These are phyloP conservation scores for Saccharomycopsis hybrid DNA, from an alignment of 1,139 yeast species.

Conservation along the genomic window DNA sequence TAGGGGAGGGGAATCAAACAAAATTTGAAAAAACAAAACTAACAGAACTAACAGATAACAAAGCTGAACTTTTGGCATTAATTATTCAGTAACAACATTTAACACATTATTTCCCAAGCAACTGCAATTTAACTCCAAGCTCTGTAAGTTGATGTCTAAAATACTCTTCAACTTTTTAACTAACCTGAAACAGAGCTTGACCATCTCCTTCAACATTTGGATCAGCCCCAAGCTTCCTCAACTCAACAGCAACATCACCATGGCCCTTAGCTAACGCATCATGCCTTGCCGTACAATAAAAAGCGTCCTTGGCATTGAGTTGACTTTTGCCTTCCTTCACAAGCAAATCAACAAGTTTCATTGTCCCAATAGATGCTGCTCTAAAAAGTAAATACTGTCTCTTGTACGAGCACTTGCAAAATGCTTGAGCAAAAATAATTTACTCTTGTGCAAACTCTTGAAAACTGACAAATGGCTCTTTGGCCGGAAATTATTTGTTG, in stretches of 20 bases:
- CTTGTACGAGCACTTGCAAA: slow-evolving; percentile 53
- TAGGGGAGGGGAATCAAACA: too few species aligned
- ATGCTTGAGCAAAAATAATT: slow-evolving; percentile 42
- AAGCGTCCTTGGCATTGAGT: slow-evolving; percentile 58
- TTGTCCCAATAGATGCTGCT: slow-evolving; percentile 76
- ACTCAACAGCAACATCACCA: slow-evolving; percentile 62
- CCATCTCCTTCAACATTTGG: slow-evolving; percentile 46
- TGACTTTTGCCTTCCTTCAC: slow-evolving; percentile 54
- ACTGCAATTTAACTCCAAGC: slow-evolving; percentile 5
- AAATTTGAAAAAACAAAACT: too few species aligned
- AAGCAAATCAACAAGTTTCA: slow-evolving; percentile 44
- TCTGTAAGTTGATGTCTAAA: slow-evolving; percentile 26
- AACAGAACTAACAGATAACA: too few species aligned
- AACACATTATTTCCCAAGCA: not conserved
- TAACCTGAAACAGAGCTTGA: slow-evolving; percentile 52
- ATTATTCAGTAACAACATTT: too few species aligned
- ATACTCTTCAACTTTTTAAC: slow-evolving; percentile 46
- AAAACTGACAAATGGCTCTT: slow-evolving; percentile 73
- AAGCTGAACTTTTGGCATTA: too few species aligned
- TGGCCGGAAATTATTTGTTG: slow-evolving; percentile 60
- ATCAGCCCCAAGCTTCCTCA: slow-evolving; percentile 69
- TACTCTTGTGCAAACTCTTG: slow-evolving; percentile 53
- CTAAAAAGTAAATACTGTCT: slow-evolving; percentile 70
- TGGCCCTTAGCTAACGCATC: slow-evolving; percentile 92
- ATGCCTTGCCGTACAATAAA: slow-evolving; percentile 84